Evolutionary conservation across 106 monocot species (phyloP).

Genomic region (Platanthera guangdongensis): DNA sequence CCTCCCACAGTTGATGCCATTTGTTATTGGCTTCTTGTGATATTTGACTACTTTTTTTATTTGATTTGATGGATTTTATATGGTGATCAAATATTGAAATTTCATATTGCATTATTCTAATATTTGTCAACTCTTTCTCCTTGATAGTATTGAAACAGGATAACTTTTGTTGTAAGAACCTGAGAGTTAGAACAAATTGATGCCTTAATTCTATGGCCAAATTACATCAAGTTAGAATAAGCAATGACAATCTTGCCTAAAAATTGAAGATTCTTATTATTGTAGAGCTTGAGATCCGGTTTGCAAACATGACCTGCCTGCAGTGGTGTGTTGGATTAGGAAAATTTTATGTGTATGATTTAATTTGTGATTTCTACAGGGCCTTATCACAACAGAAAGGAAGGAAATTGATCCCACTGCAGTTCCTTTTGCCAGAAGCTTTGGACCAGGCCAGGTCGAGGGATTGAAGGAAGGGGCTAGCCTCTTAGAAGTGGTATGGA

Average conservation of each 20-base stretch:
- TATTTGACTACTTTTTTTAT: background rate
- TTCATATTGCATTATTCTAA: background rate
- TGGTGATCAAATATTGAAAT: background rate
- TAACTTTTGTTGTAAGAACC: background rate
- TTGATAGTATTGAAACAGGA: background rate
- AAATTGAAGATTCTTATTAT: background rate
- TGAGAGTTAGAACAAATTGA: background rate
- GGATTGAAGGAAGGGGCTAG: constrained; percentile 76
- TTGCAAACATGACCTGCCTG: too few species aligned
- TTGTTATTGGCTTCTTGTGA: background rate
- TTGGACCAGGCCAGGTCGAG: constrained; percentile 51
- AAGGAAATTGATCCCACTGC: constrained; percentile 67
- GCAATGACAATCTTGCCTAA: background rate
- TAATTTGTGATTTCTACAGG: constrained; percentile 30
- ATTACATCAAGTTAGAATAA: background rate
- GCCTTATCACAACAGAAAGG: constrained; percentile 76
- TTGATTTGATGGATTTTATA: background rate
- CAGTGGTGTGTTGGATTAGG: background rate
- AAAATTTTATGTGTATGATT: background rate
- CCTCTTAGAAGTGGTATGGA: constrained; percentile 87
- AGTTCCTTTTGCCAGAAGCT: constrained; percentile 78
- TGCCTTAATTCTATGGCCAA: background rate
- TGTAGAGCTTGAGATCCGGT: background rate
- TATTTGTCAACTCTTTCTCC: background rate
- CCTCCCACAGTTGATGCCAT: background rate